Percentiles rank a stretch among this genome's conserved stretches.
These are phyloP conservation scores for Saccharomycopsis malanga DNA, from an alignment of 805 yeast genomes.

Conservation along the genomic window DNA sequence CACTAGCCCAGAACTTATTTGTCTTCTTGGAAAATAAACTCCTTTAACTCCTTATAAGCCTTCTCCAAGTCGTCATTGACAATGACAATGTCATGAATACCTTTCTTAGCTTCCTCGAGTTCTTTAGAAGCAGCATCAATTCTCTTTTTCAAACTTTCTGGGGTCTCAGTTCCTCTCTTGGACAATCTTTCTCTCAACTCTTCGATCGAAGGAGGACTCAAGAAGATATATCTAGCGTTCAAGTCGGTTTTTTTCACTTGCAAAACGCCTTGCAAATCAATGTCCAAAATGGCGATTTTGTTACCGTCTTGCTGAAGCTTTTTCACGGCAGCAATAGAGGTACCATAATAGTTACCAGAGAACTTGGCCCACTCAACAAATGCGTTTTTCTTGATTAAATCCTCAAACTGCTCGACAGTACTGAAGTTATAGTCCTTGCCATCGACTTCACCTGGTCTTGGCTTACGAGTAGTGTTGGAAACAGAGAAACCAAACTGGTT, in stretches of 20 bases:
- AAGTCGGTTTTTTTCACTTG: constrained; percentile 77
- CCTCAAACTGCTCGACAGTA: constrained; percentile 71
- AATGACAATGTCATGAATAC: constrained; percentile 84
- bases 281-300: constrained; percentile 86
- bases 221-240: constrained; percentile 77
- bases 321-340: constrained; percentile 78
- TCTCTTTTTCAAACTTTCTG: constrained; percentile 77
- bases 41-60: constrained; percentile 77
- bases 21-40: constrained; percentile 51
- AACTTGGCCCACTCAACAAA: constrained; percentile 98
- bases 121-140: constrained; percentile 82
- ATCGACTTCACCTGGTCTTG: constrained; percentile 85
- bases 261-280: constrained; percentile 98
- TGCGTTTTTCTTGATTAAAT: constrained; percentile 61
- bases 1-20: too few relatives aligned
- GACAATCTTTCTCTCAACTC: constrained; percentile 65
- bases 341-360: constrained; percentile 96
- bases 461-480: constrained; percentile 85
- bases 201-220: constrained; percentile 91
- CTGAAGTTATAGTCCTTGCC: constrained; percentile 88
- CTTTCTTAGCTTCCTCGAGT: constrained; percentile 80
- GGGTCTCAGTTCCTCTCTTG: constrained; percentile 93
- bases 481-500: constrained; percentile 88
- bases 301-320: constrained; percentile 50
- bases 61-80: constrained; percentile 88